Percentiles rank a stretch among this genome's conserved stretches.
These are phyloP conservation scores for Serendipita vermifera DNA, from an alignment of 768 basidiomycete genomes.

Conservation along the genomic window DNA sequence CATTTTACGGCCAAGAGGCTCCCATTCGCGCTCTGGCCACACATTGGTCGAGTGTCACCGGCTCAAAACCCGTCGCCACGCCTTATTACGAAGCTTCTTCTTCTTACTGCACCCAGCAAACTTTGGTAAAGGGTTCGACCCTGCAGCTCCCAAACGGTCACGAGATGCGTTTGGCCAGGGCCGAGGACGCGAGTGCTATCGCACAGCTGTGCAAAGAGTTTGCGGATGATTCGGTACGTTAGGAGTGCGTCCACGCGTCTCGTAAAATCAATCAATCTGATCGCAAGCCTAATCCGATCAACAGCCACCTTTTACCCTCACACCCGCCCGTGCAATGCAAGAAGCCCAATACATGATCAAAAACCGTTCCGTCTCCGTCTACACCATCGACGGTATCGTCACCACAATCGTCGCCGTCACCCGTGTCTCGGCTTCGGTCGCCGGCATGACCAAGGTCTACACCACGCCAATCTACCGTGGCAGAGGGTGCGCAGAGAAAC, in stretches of 20 bases:
- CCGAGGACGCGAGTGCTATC: slow-evolving; percentile 30
- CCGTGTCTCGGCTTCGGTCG: slow-evolving; percentile 39
- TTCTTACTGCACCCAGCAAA: slow-evolving; percentile 38
- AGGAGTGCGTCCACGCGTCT: slow-evolving; percentile 7
- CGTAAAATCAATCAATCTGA: slow-evolving; percentile 8
- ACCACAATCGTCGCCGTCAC: slow-evolving; percentile 60
- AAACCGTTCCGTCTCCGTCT: slow-evolving; percentile 46
- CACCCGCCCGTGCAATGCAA: slow-evolving; percentile 26
- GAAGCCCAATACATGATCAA: slow-evolving; percentile 43
- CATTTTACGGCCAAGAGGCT: slow-evolving; percentile 38
- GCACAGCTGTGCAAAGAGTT: slow-evolving; percentile 43
- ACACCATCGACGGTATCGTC: slow-evolving; percentile 32
- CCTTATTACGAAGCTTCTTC: slow-evolving; percentile 55
- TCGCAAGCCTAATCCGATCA: background rate
- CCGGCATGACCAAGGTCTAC: slow-evolving; percentile 60
- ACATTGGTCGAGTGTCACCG: slow-evolving; percentile 37
- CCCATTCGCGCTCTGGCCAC: slow-evolving; percentile 31
- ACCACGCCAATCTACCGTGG: slow-evolving; percentile 42
- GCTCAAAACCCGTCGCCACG: slow-evolving; percentile 24
- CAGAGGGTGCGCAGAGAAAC: slow-evolving; percentile 44
- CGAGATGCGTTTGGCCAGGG: slow-evolving; percentile 33
- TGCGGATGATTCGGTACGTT: slow-evolving; percentile 43
- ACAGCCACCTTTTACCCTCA: slow-evolving; percentile 46
- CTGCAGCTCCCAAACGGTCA: slow-evolving; percentile 24
- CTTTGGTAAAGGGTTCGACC: slow-evolving; percentile 22